A percentile compares a stretch with the other conserved stretches of the same genome.
These are phyloP conservation scores for Hypoxylon sp. DNA, from an alignment of 2,329 filamentous ascomycete species.

Conservation along the genomic window DNA sequence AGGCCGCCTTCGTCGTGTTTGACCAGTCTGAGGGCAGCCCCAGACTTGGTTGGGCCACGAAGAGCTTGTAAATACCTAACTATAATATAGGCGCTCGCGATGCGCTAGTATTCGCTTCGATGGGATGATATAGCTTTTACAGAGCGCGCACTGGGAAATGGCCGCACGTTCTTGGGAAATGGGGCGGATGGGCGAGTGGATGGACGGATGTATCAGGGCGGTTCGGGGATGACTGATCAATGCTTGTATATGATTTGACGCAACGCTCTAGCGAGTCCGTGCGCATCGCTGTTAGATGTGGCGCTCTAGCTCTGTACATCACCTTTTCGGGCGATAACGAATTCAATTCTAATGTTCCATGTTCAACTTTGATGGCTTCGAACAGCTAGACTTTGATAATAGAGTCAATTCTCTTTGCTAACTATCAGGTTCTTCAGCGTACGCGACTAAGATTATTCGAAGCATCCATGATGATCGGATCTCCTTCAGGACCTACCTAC, in stretches of 20 bases:
- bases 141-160: slow-evolving; percentile 14
- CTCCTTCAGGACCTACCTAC: neutral
- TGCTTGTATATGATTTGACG: slow-evolving; percentile 42
- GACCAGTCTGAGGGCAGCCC: slow-evolving; percentile 59
- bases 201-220: slow-evolving; percentile 1
- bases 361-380: neutral
- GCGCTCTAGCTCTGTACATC: slow-evolving; percentile 33
- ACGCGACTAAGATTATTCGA: neutral
- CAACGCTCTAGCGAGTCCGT: slow-evolving; percentile 21
- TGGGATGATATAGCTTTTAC: neutral
- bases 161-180: slow-evolving; percentile 7
- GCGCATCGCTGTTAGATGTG: slow-evolving; percentile 18
- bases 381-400: neutral
- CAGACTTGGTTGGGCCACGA: slow-evolving; percentile 61
- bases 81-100: neutral
- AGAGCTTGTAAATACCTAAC: slow-evolving; percentile 45
- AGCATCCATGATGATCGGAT: neutral
- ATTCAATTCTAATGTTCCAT: slow-evolving; percentile 16
- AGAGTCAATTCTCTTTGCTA: neutral
- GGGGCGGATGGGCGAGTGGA: slow-evolving; percentile 2
- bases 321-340: slow-evolving; percentile 27
- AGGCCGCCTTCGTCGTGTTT: slow-evolving; percentile 75
- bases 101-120: neutral
- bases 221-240: slow-evolving; percentile 19
- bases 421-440: neutral